Conservation (phyloP, 257 asterid species). For the Solanum chmielewskii region DNA sequence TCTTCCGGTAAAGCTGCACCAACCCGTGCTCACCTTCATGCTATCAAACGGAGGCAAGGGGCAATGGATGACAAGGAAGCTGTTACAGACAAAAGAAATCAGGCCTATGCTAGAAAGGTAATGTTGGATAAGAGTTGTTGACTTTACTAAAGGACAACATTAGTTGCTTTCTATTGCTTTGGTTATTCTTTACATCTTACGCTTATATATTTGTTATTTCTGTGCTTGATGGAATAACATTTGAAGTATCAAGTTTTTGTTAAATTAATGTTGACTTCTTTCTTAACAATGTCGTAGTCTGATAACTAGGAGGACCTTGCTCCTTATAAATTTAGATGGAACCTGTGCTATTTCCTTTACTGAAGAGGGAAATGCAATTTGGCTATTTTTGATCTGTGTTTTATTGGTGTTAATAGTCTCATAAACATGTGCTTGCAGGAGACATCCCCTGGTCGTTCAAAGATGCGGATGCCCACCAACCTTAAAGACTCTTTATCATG, state of each 20-base stretch:
- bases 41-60: slow-evolving; percentile 66
- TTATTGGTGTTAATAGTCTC: neutral
- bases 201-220: neutral
- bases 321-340: neutral
- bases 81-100: slow-evolving; percentile 20
- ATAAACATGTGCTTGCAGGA: slow-evolving; percentile 21
- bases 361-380: neutral
- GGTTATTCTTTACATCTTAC: neutral
- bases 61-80: slow-evolving; percentile 28
- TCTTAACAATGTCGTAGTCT: neutral
- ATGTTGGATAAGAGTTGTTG: neutral
- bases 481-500: slow-evolving; percentile 68
- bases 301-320: neutral
- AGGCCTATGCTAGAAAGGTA: slow-evolving; percentile 37
- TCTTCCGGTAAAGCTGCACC: slow-evolving; percentile 74
- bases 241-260: neutral
- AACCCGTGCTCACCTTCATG: slow-evolving; percentile 79
- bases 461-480: slow-evolving; percentile 82
- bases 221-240: neutral
- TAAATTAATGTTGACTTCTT: neutral
- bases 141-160: neutral
- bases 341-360: neutral
- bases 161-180: neutral
- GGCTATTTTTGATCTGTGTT: neutral
- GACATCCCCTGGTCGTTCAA: slow-evolving; percentile 23